Percentiles rank a stretch among this genome's conserved stretches.
Conservation (phyloP, 2,329 filamentous ascomycete genomes). For the Ceratocystis colombiana region DNA sequence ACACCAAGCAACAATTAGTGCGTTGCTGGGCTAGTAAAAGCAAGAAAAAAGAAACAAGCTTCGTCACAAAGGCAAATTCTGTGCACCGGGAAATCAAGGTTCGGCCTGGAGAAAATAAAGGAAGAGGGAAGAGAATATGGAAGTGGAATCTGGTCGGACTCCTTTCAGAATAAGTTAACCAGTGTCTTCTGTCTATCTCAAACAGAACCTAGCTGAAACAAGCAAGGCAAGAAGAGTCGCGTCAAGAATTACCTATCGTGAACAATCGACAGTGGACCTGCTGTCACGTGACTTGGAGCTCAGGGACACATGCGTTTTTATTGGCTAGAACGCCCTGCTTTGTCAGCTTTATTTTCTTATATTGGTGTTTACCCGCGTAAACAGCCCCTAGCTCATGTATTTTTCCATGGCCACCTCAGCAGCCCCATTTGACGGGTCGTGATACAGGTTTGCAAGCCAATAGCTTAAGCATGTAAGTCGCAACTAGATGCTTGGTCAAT, state of each 20-base stretch:
- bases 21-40: neutral
- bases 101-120: neutral
- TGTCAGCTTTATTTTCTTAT: neutral
- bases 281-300: constrained; percentile 8
- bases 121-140: neutral
- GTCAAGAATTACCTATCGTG: constrained; percentile 21
- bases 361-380: constrained; percentile 17
- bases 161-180: neutral
- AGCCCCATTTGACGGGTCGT: constrained; percentile 15
- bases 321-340: constrained; percentile 8
- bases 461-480: neutral
- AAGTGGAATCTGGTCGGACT: neutral
- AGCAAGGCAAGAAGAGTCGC: constrained; percentile 21
- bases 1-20: neutral
- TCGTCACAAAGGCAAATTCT: neutral
- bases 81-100: neutral
- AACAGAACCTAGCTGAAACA: constrained; percentile 8
- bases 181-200: neutral
- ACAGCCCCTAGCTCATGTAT: constrained; percentile 15
- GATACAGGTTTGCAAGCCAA: constrained; percentile 20
- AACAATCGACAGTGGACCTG: constrained; percentile 19
- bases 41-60: neutral
- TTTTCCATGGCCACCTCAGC: constrained; percentile 10
- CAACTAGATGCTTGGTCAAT: constrained; percentile 11
- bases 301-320: constrained; percentile 3